A percentile compares a stretch with the other conserved stretches of the same genome.
Evolutionary conservation across 1,284 basidiomycete genomes (phyloP).

Genomic region (Rhodotorula sp.): DNA sequence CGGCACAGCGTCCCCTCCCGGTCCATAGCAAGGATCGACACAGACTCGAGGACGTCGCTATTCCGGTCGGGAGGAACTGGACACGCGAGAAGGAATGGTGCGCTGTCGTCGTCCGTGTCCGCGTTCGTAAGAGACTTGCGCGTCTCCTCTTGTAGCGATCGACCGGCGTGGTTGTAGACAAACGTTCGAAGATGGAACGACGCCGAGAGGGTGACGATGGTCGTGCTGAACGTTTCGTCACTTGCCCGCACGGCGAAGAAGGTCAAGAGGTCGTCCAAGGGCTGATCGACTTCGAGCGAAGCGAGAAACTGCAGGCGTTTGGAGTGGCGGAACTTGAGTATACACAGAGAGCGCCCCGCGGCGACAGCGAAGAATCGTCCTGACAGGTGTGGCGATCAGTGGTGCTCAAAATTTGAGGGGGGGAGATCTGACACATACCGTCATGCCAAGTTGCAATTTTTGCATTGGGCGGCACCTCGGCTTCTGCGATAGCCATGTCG

Average conservation of each 20-base stretch:
- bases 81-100: neutral
- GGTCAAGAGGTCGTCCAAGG: neutral
- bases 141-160: neutral
- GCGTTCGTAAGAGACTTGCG: neutral
- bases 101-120: neutral
- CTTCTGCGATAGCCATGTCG: slow-evolving; percentile 11
- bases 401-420: neutral
- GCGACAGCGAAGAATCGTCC: slow-evolving; percentile 19
- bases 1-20: slow-evolving; percentile 3
- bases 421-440: slow-evolving; percentile 3
- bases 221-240: slow-evolving; percentile 14
- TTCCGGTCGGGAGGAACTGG: neutral
- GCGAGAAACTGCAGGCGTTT: slow-evolving; percentile 10
- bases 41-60: neutral
- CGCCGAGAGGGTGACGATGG: slow-evolving; percentile 13
- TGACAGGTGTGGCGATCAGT: neutral
- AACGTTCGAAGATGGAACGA: neutral
- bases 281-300: neutral
- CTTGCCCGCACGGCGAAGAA: slow-evolving; percentile 18
- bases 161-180: slow-evolving; percentile 3
- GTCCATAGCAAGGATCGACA: slow-evolving; percentile 1
- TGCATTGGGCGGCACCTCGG: neutral
- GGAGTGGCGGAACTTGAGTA: slow-evolving; percentile 17
- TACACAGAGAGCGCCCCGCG: neutral
- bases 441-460: slow-evolving; percentile 12